A percentile compares a stretch with the other conserved stretches of the same genome.
Conservation (phyloP, 306 rosid species). For the Ceratonia siliqua region DNA sequence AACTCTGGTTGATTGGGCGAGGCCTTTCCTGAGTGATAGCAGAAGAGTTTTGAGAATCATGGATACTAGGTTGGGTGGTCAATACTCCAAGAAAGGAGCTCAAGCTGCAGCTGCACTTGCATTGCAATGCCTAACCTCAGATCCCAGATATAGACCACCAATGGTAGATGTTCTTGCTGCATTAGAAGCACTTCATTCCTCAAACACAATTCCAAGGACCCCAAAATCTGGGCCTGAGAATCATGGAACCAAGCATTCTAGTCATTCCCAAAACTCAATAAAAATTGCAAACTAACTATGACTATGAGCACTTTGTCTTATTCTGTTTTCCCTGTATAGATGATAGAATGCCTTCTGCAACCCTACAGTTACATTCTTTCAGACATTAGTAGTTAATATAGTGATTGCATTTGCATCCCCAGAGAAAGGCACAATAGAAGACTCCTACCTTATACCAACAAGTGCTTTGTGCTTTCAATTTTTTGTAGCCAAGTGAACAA, state of each 20-base stretch:
- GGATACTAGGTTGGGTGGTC: conserved; percentile 84
- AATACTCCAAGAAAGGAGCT: conserved; percentile 80
- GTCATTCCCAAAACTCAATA: conserved; percentile 38
- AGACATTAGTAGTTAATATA: background rate
- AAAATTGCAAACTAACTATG: conserved; percentile 26
- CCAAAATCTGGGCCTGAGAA: conserved; percentile 36
- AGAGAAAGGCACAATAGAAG: conserved; percentile 9
- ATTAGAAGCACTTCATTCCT: conserved; percentile 58
- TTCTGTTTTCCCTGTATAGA: conserved; percentile 17
- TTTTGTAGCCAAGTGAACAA: background rate
- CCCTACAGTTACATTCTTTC: background rate
- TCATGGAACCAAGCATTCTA: conserved; percentile 41
- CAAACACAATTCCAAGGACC: conserved; percentile 44
- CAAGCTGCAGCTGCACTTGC: conserved; percentile 80
- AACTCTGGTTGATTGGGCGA: conserved; percentile 87
- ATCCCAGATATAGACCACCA: conserved; percentile 70
- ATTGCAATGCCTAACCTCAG: conserved; percentile 60
- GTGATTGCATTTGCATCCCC: background rate
- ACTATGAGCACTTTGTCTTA: background rate
- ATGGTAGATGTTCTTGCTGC: conserved; percentile 63
- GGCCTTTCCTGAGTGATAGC: conserved; percentile 62
- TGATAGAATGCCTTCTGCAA: background rate
- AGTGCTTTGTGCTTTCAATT: conserved; percentile 28
- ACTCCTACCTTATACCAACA: background rate
- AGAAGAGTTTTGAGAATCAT: conserved; percentile 73